Percentiles rank a stretch among this genome's conserved stretches.
Conservation (phyloP, 805 yeast species). For the Diddensiella caesifluorescens region DNA sequence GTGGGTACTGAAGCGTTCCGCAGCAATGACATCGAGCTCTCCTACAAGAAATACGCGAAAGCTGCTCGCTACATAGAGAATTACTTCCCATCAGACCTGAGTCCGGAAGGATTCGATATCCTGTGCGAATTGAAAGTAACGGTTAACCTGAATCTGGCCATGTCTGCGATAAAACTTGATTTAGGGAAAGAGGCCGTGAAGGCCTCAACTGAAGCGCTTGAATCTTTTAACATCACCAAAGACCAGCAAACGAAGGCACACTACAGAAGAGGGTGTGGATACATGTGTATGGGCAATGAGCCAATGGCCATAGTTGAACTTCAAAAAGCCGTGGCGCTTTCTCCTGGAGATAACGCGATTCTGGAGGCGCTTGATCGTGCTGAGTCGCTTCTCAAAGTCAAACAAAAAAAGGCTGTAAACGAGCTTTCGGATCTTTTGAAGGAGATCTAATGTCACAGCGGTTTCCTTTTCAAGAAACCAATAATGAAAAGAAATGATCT, state of each 20-base stretch:
- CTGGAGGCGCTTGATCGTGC: too few species aligned
- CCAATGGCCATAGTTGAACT: constrained; percentile 66
- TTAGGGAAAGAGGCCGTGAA: constrained; percentile 49
- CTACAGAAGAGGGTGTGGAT: constrained; percentile 80
- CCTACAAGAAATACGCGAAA: constrained; percentile 67
- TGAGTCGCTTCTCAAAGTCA: too few species aligned
- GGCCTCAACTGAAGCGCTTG: constrained; percentile 63
- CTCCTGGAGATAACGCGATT: constrained; percentile 45
- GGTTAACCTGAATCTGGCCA: constrained; percentile 64
- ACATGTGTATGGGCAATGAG: constrained; percentile 56
- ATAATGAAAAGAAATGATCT: too few species aligned
- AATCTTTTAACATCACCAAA: constrained; percentile 46
- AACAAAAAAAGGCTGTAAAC: too few species aligned
- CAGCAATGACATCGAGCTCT: constrained; percentile 48
- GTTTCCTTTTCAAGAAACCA: too few species aligned
- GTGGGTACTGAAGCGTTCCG: constrained; percentile 76
- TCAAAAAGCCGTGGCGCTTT: constrained; percentile 54
- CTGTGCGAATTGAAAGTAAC: constrained; percentile 47
- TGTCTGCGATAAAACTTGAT: constrained; percentile 62
- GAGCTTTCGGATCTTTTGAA: too few species aligned
- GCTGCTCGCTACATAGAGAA: constrained; percentile 64
- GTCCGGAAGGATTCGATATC: constrained; percentile 37
- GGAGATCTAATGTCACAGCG: too few species aligned
- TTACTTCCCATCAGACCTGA: constrained; percentile 55
- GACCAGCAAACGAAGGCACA: constrained; percentile 76